These are phyloP conservation scores for Pichia exigua DNA, from an alignment of 805 yeast genomes.

Conservation along the genomic window DNA sequence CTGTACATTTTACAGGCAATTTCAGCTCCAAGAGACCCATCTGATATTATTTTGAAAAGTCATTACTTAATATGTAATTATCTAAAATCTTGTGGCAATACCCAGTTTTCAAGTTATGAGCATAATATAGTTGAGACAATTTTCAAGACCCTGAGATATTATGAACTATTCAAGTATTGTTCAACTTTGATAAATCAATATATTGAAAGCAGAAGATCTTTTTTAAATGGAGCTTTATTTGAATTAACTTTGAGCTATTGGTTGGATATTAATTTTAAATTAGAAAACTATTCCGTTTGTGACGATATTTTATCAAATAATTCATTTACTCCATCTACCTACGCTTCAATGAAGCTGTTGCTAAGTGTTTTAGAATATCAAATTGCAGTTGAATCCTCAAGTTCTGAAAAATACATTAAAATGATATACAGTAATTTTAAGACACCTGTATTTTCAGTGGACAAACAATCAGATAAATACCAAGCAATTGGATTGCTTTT, in stretches of 20 bases:
- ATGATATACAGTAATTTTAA: not conserved
- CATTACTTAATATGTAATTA: not conserved
- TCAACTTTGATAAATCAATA: slow-evolving; percentile 12
- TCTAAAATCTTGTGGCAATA: not conserved
- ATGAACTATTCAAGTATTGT: slow-evolving; percentile 13
- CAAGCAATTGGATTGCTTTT: slow-evolving; percentile 16
- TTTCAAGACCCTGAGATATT: slow-evolving; percentile 20
- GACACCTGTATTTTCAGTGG: not conserved
- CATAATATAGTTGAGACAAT: slow-evolving; percentile 23
- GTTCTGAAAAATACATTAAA: not conserved
- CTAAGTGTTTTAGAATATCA: not conserved
- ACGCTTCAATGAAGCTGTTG: not conserved
- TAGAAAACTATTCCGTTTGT: not conserved
- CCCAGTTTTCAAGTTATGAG: slow-evolving; percentile 22
- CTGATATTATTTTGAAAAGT: not conserved
- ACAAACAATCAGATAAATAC: slow-evolving; percentile 15
- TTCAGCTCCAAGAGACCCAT: not conserved
- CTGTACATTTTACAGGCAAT: slow-evolving; percentile 17
- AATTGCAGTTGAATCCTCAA: not conserved
- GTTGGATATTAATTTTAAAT: not conserved
- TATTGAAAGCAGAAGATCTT: not conserved
- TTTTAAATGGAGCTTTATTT: not conserved
- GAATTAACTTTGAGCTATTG: not conserved
- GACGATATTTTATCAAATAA: not conserved
- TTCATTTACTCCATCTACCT: not conserved